Evolutionary conservation across 768 basidiomycete genomes (phyloP).

Genomic region (Mycena sanguinolenta): DNA sequence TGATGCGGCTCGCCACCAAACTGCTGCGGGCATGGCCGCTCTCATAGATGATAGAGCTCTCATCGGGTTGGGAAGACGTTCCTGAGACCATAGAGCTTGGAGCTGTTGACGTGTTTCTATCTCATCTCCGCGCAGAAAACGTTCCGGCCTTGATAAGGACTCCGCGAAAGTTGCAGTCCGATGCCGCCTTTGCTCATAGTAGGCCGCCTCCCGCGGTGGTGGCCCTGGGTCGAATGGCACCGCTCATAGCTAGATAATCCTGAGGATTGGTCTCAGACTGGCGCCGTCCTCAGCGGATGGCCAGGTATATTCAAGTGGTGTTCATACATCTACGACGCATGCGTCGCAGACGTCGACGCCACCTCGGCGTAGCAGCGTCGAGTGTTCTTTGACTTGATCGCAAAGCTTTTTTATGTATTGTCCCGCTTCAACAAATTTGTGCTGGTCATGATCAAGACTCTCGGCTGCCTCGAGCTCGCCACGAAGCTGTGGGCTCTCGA

Average conservation of each 20-base stretch:
- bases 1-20: conserved; percentile 13
- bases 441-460: conserved; percentile 44
- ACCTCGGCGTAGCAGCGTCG: conserved; percentile 30
- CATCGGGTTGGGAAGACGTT: conserved; percentile 16
- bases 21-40: neutral
- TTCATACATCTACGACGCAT: conserved; percentile 46
- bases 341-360: conserved; percentile 39
- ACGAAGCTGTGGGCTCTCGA: conserved; percentile 50
- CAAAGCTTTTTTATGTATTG: conserved; percentile 45
- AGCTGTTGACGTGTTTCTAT: conserved; percentile 46
- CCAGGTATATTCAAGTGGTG: conserved; percentile 54
- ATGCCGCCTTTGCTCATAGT: conserved; percentile 48
- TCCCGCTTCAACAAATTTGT: conserved; percentile 43
- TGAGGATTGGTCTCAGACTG: conserved; percentile 30
- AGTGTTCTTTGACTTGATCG: conserved; percentile 45
- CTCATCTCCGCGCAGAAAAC: conserved; percentile 42
- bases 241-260: conserved; percentile 39
- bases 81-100: conserved; percentile 39
- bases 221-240: conserved; percentile 46
- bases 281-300: conserved; percentile 46
- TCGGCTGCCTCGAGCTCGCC: conserved; percentile 49
- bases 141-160: conserved; percentile 31
- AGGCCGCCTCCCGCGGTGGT: conserved; percentile 47
- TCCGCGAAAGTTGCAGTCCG: conserved; percentile 29
- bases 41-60: conserved; percentile 17